Percentiles rank a stretch among this genome's conserved stretches.
These are phyloP conservation scores for Pythium rishiriense DNA, from an alignment of 352 stramenopile genomes.

Conservation along the genomic window DNA sequence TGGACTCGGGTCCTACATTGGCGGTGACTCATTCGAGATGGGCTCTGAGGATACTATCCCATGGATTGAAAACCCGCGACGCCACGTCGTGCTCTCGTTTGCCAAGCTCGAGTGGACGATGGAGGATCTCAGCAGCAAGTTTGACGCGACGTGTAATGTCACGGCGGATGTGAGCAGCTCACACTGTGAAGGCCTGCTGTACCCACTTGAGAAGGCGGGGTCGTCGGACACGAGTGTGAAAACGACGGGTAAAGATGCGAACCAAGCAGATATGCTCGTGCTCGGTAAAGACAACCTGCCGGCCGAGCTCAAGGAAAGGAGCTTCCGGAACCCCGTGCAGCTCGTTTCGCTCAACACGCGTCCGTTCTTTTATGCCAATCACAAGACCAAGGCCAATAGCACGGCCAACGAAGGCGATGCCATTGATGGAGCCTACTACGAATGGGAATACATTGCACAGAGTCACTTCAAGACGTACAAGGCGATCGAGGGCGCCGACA, in stretches of 20 bases:
- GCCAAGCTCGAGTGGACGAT: conserved; percentile 16
- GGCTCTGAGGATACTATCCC: too few relatives aligned
- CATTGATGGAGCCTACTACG: too few relatives aligned
- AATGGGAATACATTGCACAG: conserved; percentile 13
- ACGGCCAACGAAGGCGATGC: too few relatives aligned
- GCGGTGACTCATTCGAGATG: neutral
- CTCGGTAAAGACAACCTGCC: conserved; percentile 3
- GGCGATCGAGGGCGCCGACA: neutral
- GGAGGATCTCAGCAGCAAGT: conserved; percentile 14
- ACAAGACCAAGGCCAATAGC: neutral
- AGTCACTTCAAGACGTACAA: conserved; percentile 14
- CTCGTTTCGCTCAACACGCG: conserved; percentile 16
- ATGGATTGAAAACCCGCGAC: conserved; percentile 1
- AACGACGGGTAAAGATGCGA: neutral
- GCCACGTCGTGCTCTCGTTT: conserved; percentile 10
- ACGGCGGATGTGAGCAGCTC: too few relatives aligned
- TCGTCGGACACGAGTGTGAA: neutral
- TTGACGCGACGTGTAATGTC: conserved; percentile 7
- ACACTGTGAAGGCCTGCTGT: conserved; percentile 13
- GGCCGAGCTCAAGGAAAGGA: neutral
- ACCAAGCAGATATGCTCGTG: conserved; percentile 4
- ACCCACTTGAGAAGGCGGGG: neutral
- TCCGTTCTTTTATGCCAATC: conserved; percentile 7
- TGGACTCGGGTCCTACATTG: conserved; percentile 20
- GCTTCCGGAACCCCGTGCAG: neutral